Evolutionary conservation across 371 early-diverging fungal species (phyloP).

Genomic region (Zopfochytrium polystomum): DNA sequence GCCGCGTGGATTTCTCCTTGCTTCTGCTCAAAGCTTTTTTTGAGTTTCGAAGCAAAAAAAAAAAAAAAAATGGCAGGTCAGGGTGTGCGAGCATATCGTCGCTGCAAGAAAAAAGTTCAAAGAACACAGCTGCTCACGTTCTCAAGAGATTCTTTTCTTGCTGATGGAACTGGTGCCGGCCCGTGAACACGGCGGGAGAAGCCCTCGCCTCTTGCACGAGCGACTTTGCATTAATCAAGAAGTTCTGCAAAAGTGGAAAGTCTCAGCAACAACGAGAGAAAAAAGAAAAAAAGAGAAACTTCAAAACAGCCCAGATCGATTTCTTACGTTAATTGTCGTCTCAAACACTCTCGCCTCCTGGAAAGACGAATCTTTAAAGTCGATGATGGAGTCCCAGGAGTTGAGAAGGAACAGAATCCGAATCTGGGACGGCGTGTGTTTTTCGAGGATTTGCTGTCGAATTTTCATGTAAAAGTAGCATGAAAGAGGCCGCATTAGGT

Average conservation of each 20-base stretch:
- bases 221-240: conserved; percentile 78
- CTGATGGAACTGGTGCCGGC: conserved; percentile 66
- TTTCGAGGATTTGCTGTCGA: conserved; percentile 83
- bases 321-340: conserved; percentile 61
- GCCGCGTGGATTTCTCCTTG: conserved; percentile 67
- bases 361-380: conserved; percentile 82
- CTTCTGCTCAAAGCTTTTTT: conserved; percentile 8
- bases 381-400: conserved; percentile 88
- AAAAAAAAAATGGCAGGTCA: conserved; percentile 21
- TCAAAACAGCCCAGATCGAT: neutral
- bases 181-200: conserved; percentile 52
- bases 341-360: conserved; percentile 84
- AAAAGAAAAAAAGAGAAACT: conserved; percentile 4
- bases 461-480: too few species aligned
- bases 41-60: neutral
- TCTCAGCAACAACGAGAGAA: neutral
- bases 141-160: conserved; percentile 62
- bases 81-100: too few species aligned
- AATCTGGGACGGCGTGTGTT: conserved; percentile 82
- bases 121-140: too few species aligned
- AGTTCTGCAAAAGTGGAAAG: conserved; percentile 61
- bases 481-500: too few species aligned
- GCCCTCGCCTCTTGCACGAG: conserved; percentile 60
- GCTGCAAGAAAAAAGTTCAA: too few species aligned
- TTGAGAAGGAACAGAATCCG: conserved; percentile 93